Evolutionary conservation across 1,284 basidiomycete species (phyloP).

Genomic region (Cryptococcus sp.): DNA sequence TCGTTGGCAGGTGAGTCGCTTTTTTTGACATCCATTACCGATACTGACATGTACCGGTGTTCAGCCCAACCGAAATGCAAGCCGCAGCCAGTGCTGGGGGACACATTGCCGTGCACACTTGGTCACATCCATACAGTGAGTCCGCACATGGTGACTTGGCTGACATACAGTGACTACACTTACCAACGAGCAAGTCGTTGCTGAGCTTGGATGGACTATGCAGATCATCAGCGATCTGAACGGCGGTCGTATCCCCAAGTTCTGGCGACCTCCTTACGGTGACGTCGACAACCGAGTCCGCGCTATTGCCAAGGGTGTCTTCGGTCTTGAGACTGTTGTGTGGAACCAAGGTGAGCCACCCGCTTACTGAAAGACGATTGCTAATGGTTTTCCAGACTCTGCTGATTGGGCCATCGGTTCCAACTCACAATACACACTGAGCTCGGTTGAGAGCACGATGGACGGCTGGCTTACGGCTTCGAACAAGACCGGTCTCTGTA

Average conservation of each 20-base stretch:
- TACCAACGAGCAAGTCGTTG: constrained; percentile 60
- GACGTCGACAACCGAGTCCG: constrained; percentile 59
- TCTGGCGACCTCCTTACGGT: constrained; percentile 54
- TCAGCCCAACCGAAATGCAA: constrained; percentile 30
- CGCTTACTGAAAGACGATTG: not conserved
- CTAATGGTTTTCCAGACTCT: constrained; percentile 30
- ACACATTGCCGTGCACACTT: constrained; percentile 57
- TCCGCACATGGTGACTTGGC: constrained; percentile 6
- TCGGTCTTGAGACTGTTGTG: constrained; percentile 50
- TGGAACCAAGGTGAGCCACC: constrained; percentile 45
- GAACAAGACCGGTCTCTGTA: constrained; percentile 39
- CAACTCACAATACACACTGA: constrained; percentile 28
- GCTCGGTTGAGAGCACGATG: constrained; percentile 27
- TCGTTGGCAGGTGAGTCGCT: constrained; percentile 29
- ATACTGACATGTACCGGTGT: constrained; percentile 8
- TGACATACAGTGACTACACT: constrained; percentile 53
- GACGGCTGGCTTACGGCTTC: constrained; percentile 30
- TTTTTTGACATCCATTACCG: constrained; percentile 3
- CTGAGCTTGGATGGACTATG: constrained; percentile 58
- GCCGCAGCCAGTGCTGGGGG: constrained; percentile 36
- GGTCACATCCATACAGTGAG: constrained; percentile 54
- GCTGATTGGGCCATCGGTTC: constrained; percentile 52
- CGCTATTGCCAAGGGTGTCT: constrained; percentile 55
- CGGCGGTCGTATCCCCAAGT: constrained; percentile 48
- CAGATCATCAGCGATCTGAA: constrained; percentile 51